Conservation (phyloP, 2,329 filamentous ascomycete genomes). For the Myotisia sp. region DNA sequence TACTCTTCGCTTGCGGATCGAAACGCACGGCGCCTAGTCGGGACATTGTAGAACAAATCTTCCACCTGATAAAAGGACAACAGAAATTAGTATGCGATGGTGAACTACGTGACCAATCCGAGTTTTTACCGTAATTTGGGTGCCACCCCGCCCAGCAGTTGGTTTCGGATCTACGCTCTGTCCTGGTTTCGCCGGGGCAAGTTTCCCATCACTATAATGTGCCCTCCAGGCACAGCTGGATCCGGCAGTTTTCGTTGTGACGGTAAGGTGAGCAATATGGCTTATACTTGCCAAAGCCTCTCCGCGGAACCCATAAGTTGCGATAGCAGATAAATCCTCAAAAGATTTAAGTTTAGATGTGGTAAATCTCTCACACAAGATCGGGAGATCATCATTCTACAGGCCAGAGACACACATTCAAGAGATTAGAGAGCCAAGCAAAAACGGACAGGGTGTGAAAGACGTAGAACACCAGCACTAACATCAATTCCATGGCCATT, state of each 20-base stretch:
- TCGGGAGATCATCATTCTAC: constrained; percentile 77
- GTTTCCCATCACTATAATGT: constrained; percentile 68
- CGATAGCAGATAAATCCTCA: constrained; percentile 78
- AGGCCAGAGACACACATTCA: background rate
- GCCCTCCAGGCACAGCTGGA: constrained; percentile 84
- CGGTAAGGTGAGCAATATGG: constrained; percentile 88
- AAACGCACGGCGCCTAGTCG: constrained; percentile 75
- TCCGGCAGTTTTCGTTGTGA: constrained; percentile 84
- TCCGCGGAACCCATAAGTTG: constrained; percentile 93
- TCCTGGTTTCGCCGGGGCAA: constrained; percentile 73
- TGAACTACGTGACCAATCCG: background rate
- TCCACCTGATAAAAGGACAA: constrained; percentile 45
- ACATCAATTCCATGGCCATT: constrained; percentile 94
- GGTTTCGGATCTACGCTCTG: constrained; percentile 75
- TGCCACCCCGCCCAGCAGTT: constrained; percentile 74
- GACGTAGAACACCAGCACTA: constrained; percentile 20
- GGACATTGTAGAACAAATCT: constrained; percentile 93
- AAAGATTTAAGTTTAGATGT: constrained; percentile 92
- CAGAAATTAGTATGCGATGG: background rate
- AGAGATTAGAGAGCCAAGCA: background rate
- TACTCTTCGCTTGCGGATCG: constrained; percentile 87
- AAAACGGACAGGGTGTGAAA: too few relatives aligned
- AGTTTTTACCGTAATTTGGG: constrained; percentile 63
- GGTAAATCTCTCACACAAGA: constrained; percentile 90
- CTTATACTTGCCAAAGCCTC: constrained; percentile 96